Conservation (phyloP, 1,284 basidiomycete genomes). For the Fomitopsis betulina region DNA sequence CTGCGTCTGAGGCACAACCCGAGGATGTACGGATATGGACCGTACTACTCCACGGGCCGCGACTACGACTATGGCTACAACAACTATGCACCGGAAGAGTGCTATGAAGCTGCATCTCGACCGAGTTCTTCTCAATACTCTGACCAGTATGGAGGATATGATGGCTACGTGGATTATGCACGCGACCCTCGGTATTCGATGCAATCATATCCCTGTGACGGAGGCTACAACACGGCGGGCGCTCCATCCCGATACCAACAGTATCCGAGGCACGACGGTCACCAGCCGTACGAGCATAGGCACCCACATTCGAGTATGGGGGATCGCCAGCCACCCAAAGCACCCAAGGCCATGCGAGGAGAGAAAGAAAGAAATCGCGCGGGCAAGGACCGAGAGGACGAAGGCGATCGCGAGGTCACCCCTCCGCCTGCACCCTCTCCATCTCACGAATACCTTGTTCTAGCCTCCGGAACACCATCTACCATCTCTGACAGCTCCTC, state of each 20-base stretch:
- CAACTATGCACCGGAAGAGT: not conserved
- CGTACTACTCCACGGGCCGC: not conserved
- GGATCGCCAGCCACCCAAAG: not conserved
- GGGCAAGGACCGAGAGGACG: not conserved
- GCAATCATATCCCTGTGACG: conserved; percentile 6
- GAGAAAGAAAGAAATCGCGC: not conserved
- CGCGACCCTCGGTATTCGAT: not conserved
- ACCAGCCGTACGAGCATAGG: not conserved
- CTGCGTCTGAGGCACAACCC: not conserved
- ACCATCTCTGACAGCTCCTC: conserved; percentile 29
- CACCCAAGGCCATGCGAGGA: not conserved
- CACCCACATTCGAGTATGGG: not conserved
- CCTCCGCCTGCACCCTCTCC: conserved; percentile 21
- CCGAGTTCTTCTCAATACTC: not conserved
- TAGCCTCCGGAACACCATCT: conserved; percentile 19
- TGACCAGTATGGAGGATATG: not conserved
- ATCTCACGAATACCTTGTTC: conserved; percentile 25
- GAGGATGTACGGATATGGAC: not conserved
- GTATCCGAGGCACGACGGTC: not conserved
- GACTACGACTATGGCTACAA: not conserved
- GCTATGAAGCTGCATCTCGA: not conserved
- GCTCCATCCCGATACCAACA: not conserved
- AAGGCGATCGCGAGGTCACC: conserved; percentile 15
- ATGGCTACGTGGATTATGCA: not conserved
- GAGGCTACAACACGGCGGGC: not conserved